Percentiles rank a stretch among this genome's conserved stretches.
phyloP scores from a whole-genome alignment of 805 yeast species.

The Myxozyma vanderwaltii region DNA sequence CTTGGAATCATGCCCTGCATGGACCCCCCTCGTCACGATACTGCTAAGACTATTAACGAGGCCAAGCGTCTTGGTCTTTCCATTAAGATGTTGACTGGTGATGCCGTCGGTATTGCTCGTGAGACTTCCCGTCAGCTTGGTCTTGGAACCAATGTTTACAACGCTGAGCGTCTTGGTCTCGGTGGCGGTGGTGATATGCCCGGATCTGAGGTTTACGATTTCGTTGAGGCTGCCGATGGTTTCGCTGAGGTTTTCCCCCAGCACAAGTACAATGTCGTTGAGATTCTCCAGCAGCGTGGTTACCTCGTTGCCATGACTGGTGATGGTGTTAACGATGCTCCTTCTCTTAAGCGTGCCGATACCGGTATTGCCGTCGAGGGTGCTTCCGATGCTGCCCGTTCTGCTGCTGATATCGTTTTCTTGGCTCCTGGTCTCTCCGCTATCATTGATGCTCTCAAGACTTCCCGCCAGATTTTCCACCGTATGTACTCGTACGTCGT shows the following conservation, averaged over 20 bases:
- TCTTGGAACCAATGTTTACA: constrained; percentile 92
- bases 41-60: constrained; percentile 90
- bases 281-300: constrained; percentile 64
- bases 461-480: constrained; percentile 97
- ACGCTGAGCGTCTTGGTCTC: constrained; percentile 94
- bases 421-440: constrained; percentile 65
- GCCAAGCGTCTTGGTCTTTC: constrained; percentile 89
- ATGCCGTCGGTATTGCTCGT: constrained; percentile 98
- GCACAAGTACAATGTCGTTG: constrained; percentile 68
- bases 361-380: constrained; percentile 83
- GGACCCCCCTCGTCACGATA: constrained; percentile 99
- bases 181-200: constrained; percentile 76
- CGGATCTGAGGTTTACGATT: constrained; percentile 66
- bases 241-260: constrained; percentile 75
- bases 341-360: constrained; percentile 69
- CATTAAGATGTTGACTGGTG: constrained; percentile 98
- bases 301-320: constrained; percentile 71
- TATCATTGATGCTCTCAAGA: constrained; percentile 68
- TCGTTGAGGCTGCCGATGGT: constrained; percentile 90
- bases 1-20: constrained; percentile 97
- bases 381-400: constrained; percentile 50
- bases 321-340: constrained; percentile 71
- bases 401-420: constrained; percentile 51
- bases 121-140: constrained; percentile 98
- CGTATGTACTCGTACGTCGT: constrained; percentile 98